Conservation (phyloP, 2,329 filamentous ascomycete genomes). For the Ceratocystis variospora region DNA sequence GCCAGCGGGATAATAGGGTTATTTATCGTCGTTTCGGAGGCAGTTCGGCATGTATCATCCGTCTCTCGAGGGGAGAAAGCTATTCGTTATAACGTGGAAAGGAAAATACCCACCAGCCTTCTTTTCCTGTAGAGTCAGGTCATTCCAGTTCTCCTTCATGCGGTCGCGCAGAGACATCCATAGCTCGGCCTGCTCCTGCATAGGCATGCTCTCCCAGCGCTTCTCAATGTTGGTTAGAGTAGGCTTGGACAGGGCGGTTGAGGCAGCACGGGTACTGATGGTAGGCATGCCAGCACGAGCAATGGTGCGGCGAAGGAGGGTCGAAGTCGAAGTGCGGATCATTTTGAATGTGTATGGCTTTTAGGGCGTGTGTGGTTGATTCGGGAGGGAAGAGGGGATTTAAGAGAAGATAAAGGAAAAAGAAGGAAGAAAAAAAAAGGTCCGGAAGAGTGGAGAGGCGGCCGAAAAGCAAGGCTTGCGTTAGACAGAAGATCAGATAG, state of each 20-base stretch:
- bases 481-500: not conserved
- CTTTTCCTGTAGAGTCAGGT: conserved; percentile 94
- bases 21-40: not conserved
- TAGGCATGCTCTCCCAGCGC: conserved; percentile 95
- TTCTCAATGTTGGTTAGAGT: conserved; percentile 98
- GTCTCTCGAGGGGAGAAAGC: not conserved
- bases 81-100: not conserved
- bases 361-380: conserved; percentile 17
- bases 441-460: conserved; percentile 15
- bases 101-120: conserved; percentile 71
- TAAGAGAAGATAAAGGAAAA: not conserved
- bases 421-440: conserved; percentile 9
- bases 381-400: conserved; percentile 3
- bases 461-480: not conserved
- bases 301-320: conserved; percentile 40
- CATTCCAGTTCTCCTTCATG: conserved; percentile 96
- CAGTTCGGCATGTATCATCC: conserved; percentile 2
- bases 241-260: conserved; percentile 91
- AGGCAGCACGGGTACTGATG: conserved; percentile 38
- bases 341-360: conserved; percentile 28
- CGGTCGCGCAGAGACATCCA: conserved; percentile 98
- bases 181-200: conserved; percentile 96
- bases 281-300: conserved; percentile 33
- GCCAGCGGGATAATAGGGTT: not conserved
- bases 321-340: conserved; percentile 39